Evolutionary conservation across 805 yeast species (phyloP).

Genomic region (Metschnikowia baotianmanensis): DNA sequence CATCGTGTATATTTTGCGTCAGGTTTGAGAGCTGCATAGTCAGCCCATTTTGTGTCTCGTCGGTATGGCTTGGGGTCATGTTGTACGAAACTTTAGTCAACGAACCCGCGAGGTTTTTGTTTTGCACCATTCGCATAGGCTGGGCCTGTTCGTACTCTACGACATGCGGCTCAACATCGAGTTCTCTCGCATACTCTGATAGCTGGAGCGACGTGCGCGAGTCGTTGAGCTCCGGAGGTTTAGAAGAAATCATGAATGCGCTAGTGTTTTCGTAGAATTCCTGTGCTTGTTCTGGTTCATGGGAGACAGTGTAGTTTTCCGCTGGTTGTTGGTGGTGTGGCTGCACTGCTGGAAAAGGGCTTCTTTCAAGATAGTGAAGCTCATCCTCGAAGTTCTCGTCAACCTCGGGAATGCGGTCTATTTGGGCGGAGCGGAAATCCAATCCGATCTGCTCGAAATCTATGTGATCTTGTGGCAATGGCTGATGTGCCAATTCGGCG

Average conservation of each 20-base stretch:
- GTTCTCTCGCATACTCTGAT: constrained; percentile 16
- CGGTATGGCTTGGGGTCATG: neutral
- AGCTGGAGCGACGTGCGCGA: constrained; percentile 15
- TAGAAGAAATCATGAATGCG: constrained; percentile 18
- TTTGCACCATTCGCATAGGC: constrained; percentile 9
- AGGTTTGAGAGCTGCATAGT: constrained; percentile 15
- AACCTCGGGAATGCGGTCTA: constrained; percentile 10
- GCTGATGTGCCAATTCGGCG: constrained; percentile 4
- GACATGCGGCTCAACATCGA: constrained; percentile 17
- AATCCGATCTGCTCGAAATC: constrained; percentile 4
- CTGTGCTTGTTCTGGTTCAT: neutral
- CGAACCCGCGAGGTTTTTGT: constrained; percentile 3
- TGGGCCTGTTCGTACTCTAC: constrained; percentile 11
- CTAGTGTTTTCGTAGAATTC: constrained; percentile 14
- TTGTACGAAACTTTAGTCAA: constrained; percentile 1
- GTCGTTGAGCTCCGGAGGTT: constrained; percentile 8
- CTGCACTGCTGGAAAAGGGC: no score
- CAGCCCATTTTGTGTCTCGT: neutral
- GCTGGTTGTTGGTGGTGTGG: no score
- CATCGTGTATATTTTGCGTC: constrained; percentile 17
- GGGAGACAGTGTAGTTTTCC: no score
- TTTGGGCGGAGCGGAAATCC: constrained; percentile 4
- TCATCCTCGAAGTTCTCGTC: constrained; percentile 10
- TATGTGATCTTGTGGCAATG: constrained; percentile 5
- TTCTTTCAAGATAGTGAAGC: neutral